Percentiles rank a stretch among this genome's conserved stretches.
phyloP scores from a whole-genome alignment of 768 basidiomycete genomes.

The Tulasnella sp. region DNA sequence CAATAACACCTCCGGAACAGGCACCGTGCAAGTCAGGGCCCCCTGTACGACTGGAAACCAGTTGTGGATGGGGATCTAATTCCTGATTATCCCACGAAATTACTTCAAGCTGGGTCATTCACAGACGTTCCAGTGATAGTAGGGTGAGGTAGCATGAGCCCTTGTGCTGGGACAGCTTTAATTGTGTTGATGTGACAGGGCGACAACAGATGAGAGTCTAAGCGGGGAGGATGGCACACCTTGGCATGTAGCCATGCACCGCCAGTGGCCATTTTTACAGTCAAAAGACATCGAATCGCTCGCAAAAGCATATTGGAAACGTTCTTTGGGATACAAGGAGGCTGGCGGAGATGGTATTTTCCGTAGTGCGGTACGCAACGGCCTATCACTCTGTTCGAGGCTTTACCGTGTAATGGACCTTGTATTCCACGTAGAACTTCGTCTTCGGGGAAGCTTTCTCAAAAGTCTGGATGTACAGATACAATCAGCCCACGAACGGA shows the following conservation, averaged over 20 bases:
- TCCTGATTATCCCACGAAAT: constrained; percentile 38
- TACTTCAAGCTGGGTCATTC: constrained; percentile 36
- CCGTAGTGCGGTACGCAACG: not conserved
- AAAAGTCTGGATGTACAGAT: not conserved
- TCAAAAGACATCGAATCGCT: not conserved
- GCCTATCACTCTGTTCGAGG: not conserved
- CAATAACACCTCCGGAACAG: not conserved
- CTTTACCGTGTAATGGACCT: not conserved
- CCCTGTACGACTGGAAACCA: constrained; percentile 22
- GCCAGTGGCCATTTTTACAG: not conserved
- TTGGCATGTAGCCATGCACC: not conserved
- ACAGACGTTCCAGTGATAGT: constrained; percentile 43
- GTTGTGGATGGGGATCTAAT: constrained; percentile 45
- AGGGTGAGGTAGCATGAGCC: constrained; percentile 30
- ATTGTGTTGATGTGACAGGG: not conserved
- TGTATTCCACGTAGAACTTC: not conserved
- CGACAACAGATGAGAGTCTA: not conserved
- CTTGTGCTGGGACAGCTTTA: not conserved
- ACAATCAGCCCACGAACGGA: not conserved
- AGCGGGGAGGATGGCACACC: not conserved
- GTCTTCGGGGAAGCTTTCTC: not conserved
- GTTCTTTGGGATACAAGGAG: not conserved
- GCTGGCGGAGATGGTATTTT: not conserved
- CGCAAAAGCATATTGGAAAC: not conserved
- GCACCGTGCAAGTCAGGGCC: not conserved